phyloP scores from a whole-genome alignment of 2,329 filamentous ascomycete genomes.

The Trichoderma guizhouense region DNA sequence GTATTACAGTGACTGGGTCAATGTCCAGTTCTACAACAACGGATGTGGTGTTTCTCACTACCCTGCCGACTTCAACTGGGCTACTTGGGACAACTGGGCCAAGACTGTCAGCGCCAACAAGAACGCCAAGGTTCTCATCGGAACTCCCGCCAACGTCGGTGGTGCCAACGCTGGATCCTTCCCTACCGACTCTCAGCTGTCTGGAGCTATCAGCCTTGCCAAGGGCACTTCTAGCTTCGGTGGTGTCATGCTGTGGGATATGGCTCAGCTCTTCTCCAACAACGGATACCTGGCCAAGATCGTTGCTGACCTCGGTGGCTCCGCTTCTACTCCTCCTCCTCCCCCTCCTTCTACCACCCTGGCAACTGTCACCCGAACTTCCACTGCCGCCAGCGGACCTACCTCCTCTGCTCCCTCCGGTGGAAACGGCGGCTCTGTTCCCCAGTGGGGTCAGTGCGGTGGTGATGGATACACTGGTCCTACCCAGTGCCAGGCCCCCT shows the following conservation, averaged over 20 bases:
- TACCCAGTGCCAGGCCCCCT: constrained; percentile 25
- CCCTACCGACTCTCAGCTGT: constrained; percentile 42
- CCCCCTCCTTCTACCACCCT: neutral
- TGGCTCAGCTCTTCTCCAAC: constrained; percentile 57
- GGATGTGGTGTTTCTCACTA: constrained; percentile 52
- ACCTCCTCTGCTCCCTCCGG: neutral
- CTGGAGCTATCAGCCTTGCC: constrained; percentile 49
- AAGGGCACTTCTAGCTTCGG: constrained; percentile 59
- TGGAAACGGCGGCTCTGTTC: constrained; percentile 8
- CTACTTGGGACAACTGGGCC: constrained; percentile 66
- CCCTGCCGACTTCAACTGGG: constrained; percentile 54
- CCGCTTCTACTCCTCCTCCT: neutral
- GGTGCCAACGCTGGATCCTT: constrained; percentile 54
- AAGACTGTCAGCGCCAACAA: constrained; percentile 52
- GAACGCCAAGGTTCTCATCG: constrained; percentile 59
- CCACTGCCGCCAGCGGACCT: neutral
- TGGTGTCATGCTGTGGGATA: constrained; percentile 69
- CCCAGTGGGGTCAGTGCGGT: constrained; percentile 27
- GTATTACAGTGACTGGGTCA: constrained; percentile 60
- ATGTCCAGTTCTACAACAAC: constrained; percentile 69
- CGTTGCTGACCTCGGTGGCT: constrained; percentile 30
- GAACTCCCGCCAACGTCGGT: constrained; percentile 53
- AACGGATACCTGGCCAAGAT: constrained; percentile 51
- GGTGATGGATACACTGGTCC: constrained; percentile 24
- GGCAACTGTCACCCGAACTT: neutral